Percentiles rank a stretch among this genome's conserved stretches.
These are phyloP conservation scores for Penicillium sp. DNA, from an alignment of 2,329 filamentous ascomycete species.

Conservation along the genomic window DNA sequence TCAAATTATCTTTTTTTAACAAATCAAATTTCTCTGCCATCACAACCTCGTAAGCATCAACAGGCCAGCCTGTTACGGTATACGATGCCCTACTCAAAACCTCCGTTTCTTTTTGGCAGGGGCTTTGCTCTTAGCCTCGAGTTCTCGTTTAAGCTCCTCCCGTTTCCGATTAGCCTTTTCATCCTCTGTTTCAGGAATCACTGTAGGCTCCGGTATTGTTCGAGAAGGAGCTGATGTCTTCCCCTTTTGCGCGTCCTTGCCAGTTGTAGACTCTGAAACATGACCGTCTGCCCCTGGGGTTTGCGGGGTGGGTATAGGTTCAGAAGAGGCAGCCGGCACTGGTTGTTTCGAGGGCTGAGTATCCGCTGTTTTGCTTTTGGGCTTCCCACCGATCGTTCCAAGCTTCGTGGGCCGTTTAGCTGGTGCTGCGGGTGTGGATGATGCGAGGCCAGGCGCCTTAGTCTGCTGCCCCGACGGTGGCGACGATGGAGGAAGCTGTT, in stretches of 20 bases:
- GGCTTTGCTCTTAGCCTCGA: slow-evolving; percentile 52
- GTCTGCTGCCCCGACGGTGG: slow-evolving; percentile 2
- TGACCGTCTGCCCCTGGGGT: neutral
- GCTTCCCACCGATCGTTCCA: slow-evolving; percentile 37
- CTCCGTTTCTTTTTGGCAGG: slow-evolving; percentile 57
- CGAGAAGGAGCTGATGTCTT: neutral
- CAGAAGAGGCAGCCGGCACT: neutral
- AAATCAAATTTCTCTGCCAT: too few relatives aligned
- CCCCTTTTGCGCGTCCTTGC: neutral
- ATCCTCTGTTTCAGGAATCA: slow-evolving; percentile 40
- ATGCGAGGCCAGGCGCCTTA: slow-evolving; percentile 1
- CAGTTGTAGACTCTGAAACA: neutral
- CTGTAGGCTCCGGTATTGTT: slow-evolving; percentile 4
- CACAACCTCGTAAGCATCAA: too few relatives aligned
- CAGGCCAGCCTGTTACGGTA: too few relatives aligned
- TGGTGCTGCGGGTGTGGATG: slow-evolving; percentile 6
- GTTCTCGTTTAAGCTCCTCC: slow-evolving; percentile 54
- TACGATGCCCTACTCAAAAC: slow-evolving; percentile 46
- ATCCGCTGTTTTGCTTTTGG: slow-evolving; percentile 16
- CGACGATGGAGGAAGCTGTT: slow-evolving; percentile 6
- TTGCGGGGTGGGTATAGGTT: neutral
- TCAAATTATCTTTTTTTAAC: too few relatives aligned
- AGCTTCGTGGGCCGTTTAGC: slow-evolving; percentile 29
- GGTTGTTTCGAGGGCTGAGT: slow-evolving; percentile 1
- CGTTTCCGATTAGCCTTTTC: slow-evolving; percentile 56